A percentile compares a stretch with the other conserved stretches of the same genome.
Conservation (phyloP, 108 stramenopile species). For the Cyclotella baltica region DNA sequence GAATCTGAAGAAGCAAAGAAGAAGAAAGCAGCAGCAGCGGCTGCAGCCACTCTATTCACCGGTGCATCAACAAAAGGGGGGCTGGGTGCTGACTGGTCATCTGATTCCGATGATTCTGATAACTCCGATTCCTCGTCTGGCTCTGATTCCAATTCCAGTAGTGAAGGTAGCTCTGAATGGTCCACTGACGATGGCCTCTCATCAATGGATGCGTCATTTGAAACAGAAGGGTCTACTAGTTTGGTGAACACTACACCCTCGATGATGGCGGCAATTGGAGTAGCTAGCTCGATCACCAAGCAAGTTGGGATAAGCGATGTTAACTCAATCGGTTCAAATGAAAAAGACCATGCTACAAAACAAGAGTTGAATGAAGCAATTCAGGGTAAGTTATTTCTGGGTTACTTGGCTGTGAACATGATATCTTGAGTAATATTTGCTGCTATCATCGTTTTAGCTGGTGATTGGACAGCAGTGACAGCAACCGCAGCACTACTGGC, state of each 20-base stretch:
- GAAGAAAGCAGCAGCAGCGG: not conserved
- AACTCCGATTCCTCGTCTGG: not conserved
- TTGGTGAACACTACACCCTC: conserved; percentile 14
- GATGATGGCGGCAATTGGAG: conserved; percentile 19
- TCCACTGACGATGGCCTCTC: conserved; percentile 51
- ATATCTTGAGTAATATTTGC: not conserved
- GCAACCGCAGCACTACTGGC: conserved; percentile 87
- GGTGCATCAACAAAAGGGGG: not conserved
- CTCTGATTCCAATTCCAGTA: conserved; percentile 1
- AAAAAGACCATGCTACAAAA: conserved; percentile 27
- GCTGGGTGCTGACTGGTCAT: not conserved
- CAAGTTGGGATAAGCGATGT: conserved; percentile 12
- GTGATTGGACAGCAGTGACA: conserved; percentile 90
- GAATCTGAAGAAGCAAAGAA: not conserved
- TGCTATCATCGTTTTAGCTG: conserved; percentile 44
- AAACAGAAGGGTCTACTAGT: conserved; percentile 1
- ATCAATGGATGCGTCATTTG: conserved; percentile 43
- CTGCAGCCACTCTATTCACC: conserved; percentile 8
- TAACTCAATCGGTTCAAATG: not conserved
- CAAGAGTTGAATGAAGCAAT: conserved; percentile 80
- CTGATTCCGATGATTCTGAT: conserved; percentile 4
- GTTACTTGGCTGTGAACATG: not conserved
- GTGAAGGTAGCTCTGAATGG: conserved; percentile 31
- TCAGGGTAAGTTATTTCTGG: conserved; percentile 33
- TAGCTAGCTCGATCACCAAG: conserved; percentile 5